Percentiles rank a stretch among this genome's conserved stretches.
phyloP scores from a whole-genome alignment of 495 filamentous ascomycete species.

The Penicillium paradoxum region DNA sequence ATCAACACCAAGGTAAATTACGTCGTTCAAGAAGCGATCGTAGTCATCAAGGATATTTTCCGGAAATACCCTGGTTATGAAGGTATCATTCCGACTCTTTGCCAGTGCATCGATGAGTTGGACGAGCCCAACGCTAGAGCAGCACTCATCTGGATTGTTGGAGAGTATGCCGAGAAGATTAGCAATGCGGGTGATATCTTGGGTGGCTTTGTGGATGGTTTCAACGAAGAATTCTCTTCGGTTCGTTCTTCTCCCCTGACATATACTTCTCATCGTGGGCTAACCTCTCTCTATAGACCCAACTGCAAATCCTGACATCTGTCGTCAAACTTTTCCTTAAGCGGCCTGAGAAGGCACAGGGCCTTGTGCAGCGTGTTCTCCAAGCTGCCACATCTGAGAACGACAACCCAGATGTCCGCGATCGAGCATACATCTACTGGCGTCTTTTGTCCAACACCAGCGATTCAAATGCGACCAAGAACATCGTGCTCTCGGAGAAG shows the following conservation, averaged over 20 bases:
- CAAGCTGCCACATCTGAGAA: constrained; percentile 89
- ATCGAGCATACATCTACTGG: constrained; percentile 98
- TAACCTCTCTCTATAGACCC: constrained; percentile 52
- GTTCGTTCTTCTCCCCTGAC: constrained; percentile 34
- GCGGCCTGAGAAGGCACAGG: constrained; percentile 88
- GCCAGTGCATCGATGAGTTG: constrained; percentile 93
- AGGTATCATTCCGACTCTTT: constrained; percentile 92
- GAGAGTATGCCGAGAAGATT: constrained; percentile 98
- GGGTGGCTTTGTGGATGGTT: constrained; percentile 79
- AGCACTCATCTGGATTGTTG: constrained; percentile 96
- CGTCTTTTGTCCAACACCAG: constrained; percentile 78
- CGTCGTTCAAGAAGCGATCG: constrained; percentile 95
- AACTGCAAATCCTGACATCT: constrained; percentile 92
- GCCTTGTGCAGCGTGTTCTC: constrained; percentile 86
- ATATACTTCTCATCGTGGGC: not conserved
- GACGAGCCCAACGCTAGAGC: constrained; percentile 92
- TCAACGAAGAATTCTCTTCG: constrained; percentile 88
- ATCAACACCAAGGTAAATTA: constrained; percentile 98
- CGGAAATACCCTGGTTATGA: constrained; percentile 97
- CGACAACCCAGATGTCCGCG: constrained; percentile 95
- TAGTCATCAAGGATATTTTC: constrained; percentile 98
- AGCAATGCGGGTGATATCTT: constrained; percentile 92
- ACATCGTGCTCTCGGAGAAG: constrained; percentile 88
- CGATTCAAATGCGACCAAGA: constrained; percentile 81
- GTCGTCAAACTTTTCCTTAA: constrained; percentile 98